phyloP scores from a whole-genome alignment of 2,329 filamentous ascomycete genomes.

The Penicillium digitatum region DNA sequence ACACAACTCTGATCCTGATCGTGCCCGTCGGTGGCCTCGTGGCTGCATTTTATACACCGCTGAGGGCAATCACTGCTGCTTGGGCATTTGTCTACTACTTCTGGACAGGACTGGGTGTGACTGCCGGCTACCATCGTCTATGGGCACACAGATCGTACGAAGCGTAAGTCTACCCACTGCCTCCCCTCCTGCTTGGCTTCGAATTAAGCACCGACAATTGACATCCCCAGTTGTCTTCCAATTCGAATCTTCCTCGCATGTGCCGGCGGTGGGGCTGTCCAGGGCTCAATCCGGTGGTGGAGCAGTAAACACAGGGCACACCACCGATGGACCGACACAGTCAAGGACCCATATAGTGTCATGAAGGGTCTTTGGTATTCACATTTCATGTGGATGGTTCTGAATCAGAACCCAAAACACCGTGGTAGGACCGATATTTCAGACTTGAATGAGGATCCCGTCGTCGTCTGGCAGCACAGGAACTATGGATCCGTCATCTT shows the following conservation, averaged over 20 bases:
- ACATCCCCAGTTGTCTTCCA: slow-evolving; percentile 56
- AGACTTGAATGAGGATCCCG: slow-evolving; percentile 74
- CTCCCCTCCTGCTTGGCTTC: background rate
- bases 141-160: slow-evolving; percentile 78
- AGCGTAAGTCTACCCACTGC: slow-evolving; percentile 2
- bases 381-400: slow-evolving; percentile 79
- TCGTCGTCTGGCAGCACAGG: slow-evolving; percentile 79
- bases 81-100: slow-evolving; percentile 74
- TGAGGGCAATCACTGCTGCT: slow-evolving; percentile 62
- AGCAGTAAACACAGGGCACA: slow-evolving; percentile 75
- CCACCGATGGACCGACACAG: slow-evolving; percentile 82
- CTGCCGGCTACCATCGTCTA: slow-evolving; percentile 71
- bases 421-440: slow-evolving; percentile 79
- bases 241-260: slow-evolving; percentile 75
- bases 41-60: slow-evolving; percentile 69
- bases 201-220: background rate
- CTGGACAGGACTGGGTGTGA: slow-evolving; percentile 71
- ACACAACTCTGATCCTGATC: slow-evolving; percentile 70
- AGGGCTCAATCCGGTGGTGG: slow-evolving; percentile 84
- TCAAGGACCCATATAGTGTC: slow-evolving; percentile 85
- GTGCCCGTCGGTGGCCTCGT: slow-evolving; percentile 69
- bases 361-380: slow-evolving; percentile 77
- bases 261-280: slow-evolving; percentile 71
- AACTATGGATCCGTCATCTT: slow-evolving; percentile 73
- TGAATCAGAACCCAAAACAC: slow-evolving; percentile 74